Base-by-base conservation (phyloP, 768 basidiomycete species). In the Coprinopsis cinerea region DNA sequence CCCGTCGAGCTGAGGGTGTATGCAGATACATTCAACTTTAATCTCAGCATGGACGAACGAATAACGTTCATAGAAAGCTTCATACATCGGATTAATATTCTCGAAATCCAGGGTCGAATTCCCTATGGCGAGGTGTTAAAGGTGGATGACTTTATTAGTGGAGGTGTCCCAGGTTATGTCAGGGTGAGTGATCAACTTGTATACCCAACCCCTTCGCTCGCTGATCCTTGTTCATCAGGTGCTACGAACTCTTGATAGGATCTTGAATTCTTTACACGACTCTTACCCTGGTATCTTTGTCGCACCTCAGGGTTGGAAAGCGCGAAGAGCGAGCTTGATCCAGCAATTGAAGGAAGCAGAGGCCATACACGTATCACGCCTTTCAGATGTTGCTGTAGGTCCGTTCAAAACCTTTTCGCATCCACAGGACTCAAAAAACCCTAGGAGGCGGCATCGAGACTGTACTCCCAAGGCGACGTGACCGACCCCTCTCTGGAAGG, bases 81-180 rank as follows among this genome's bases (percentile, higher is more conserved):
- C 41, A 68, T 72, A 32, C 59, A 68, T 28, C 57, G 67, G 22
- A 61, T 70, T 2, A 63, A 67, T 43, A 37, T 64, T 13, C 52
- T 72, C 14, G 68, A 72, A 51, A 40, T 61, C 18, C 68, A 70
- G 45, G 61, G 64, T 6, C 50, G 54, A 27, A 36, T 72, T 4
- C 56, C 64, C 2, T 72, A 64, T 51, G 71, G 70, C 47, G 72
- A 74, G 55, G 69, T 70, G n/a, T 34, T 74, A 44, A 60, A 64
- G 46, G 55, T 61, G 30, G 67, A 70, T 24, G 71, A 71, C 53
- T 63, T 72, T 30, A 61, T 67, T 17, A 58, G 58, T 43, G 64
- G 61, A 3, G 59, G 62, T 22, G 60, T 53, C 53, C 51, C 59
- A 0, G 66, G 64, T 2, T 72, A 70, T 50, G 56, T 63, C 11